Base-by-base conservation (phyloP, 73 alveolate genomes). In the Halteria grandinella region DNA sequence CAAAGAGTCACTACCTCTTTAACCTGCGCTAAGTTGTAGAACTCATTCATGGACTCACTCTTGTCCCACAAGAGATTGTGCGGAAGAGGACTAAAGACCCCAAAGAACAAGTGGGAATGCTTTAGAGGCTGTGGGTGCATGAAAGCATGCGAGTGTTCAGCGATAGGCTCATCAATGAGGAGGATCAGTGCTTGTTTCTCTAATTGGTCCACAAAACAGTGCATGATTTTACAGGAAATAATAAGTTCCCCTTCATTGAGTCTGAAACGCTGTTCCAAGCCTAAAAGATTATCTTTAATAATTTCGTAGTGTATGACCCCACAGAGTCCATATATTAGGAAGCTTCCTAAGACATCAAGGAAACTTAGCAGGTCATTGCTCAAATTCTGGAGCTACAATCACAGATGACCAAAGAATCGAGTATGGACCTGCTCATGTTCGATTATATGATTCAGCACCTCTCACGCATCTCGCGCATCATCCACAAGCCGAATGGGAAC, bases 61-160 rank as follows among this genome's bases (percentile, higher is more conserved):
- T 88, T 73, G 97, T 91, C 23, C 97, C 97, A 40, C 85, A 69
- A 76, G 77, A 85, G 20, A 69, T 70, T 36, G 84, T 84, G 51
- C 84, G 79, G 21, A 59, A 71, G 57, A 86, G 87, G n/a, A n/a
- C n/a, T n/a, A n/a, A n/a, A 66, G 88, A 85, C 10, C 69, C 43
- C 2, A 44, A 66, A 41, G 78, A 83, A 83, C 89, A 79, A 24
- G 69, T 57, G 59, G 74, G 53, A 81, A 85, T 75, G 45, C 75
- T 75, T 79, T 92, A 66, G 34, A 92, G 89, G 60, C 76, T 95
- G 39, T 93, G 98, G 98, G 90, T 88, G 20, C 99, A 95, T 83
- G 99, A 95, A 80, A 78, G 94, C 87, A 76, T 88, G 37, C 57
- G 99, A 64, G 97, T 94, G 7, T 95, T 79, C 79, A 91, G 92